Evolutionary conservation across 2,329 filamentous ascomycete species (phyloP).

Genomic region (Exutisphaerella laricina): DNA sequence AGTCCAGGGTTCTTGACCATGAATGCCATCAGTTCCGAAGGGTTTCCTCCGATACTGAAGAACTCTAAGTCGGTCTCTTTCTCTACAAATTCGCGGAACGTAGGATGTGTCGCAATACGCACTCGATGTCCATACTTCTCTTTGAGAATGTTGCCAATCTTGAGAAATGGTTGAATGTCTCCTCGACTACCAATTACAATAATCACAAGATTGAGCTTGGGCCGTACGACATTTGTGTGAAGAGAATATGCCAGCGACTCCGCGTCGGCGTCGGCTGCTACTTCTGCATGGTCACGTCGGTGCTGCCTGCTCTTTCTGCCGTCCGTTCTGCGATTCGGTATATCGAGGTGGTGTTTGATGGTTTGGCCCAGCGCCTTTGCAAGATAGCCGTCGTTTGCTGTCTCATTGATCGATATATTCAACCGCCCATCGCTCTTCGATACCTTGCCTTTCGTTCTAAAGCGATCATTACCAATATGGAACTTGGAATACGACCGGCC

Average conservation of each 20-base stretch:
- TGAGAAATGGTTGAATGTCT: slow-evolving; percentile 75
- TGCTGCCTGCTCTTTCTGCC: slow-evolving; percentile 31
- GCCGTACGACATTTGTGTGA: slow-evolving; percentile 28
- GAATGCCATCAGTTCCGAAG: slow-evolving; percentile 76
- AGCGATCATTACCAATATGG: slow-evolving; percentile 58
- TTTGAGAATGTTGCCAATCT: slow-evolving; percentile 66
- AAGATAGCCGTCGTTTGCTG: slow-evolving; percentile 62
- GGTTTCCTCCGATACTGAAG: slow-evolving; percentile 73
- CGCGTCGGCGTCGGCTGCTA: slow-evolving; percentile 22
- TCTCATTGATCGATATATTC: slow-evolving; percentile 67
- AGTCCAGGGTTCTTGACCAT: slow-evolving; percentile 81
- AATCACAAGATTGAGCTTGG: slow-evolving; percentile 68
- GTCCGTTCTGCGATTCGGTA: slow-evolving; percentile 25
- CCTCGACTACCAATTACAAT: slow-evolving; percentile 78
- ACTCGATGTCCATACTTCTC: slow-evolving; percentile 68
- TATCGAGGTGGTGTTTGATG: slow-evolving; percentile 51
- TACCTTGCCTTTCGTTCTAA: slow-evolving; percentile 59
- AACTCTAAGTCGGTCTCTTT: slow-evolving; percentile 69
- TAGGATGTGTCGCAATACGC: slow-evolving; percentile 71
- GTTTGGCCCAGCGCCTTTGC: slow-evolving; percentile 66
- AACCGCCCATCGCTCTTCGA: slow-evolving; percentile 64
- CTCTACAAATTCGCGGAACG: slow-evolving; percentile 69
- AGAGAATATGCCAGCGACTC: slow-evolving; percentile 26
- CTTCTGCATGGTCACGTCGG: slow-evolving; percentile 14
- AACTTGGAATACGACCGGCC: slow-evolving; percentile 48